A percentile compares a stretch with the other conserved stretches of the same genome.
phyloP scores from a whole-genome alignment of 768 basidiomycete species.

The Phlebiopsis gigantea region DNA sequence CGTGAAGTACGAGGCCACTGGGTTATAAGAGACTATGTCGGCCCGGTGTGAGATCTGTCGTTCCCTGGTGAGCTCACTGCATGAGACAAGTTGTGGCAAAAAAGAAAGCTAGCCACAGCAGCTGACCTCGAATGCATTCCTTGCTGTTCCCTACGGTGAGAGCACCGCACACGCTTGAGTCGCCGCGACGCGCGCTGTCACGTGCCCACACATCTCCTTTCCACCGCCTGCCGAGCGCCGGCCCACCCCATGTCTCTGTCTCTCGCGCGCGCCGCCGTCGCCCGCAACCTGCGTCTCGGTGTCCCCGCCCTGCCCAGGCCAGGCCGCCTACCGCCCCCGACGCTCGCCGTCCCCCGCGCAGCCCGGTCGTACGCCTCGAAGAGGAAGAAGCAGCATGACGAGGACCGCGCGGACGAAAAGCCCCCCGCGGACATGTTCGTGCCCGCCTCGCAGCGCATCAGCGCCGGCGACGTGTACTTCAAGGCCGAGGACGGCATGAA shows the following conservation, averaged over 20 bases:
- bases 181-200: background rate
- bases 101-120: background rate
- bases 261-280: slow-evolving; percentile 7
- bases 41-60: background rate
- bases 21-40: background rate
- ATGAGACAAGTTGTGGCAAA: background rate
- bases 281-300: background rate
- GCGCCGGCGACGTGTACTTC: slow-evolving; percentile 52
- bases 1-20: background rate
- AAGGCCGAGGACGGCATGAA: slow-evolving; percentile 64
- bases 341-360: background rate
- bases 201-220: background rate
- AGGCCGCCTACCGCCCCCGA: background rate
- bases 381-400: slow-evolving; percentile 7
- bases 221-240: too few relatives aligned
- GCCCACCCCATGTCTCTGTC: slow-evolving; percentile 6
- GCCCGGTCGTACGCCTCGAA: slow-evolving; percentile 7
- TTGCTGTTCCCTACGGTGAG: background rate
- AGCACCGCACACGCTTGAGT: background rate
- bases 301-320: background rate
- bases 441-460: slow-evolving; percentile 63
- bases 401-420: background rate
- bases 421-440: slow-evolving; percentile 48
- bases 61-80: background rate
- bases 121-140: background rate